Evolutionary conservation across 176 grass and related monocot species (phyloP).

Genomic region (Carex parvula): DNA sequence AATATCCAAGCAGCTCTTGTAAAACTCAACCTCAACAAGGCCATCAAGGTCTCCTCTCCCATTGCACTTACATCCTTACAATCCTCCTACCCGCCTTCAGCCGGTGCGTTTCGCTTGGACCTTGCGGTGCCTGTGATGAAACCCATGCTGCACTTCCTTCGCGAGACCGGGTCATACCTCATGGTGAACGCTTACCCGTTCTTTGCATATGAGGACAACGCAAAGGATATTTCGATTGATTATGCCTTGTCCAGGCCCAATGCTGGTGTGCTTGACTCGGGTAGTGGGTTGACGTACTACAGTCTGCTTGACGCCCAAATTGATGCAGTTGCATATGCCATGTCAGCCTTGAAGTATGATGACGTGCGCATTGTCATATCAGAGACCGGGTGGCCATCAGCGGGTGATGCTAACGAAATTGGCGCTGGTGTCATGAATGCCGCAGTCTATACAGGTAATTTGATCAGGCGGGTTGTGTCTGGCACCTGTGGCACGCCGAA

Average conservation of each 20-base stretch:
- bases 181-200: conserved; percentile 95
- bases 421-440: conserved; percentile 55
- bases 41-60: conserved; percentile 81
- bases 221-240: conserved; percentile 61
- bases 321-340: conserved; percentile 76
- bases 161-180: conserved; percentile 45
- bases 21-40: conserved; percentile 34
- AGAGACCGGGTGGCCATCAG: conserved; percentile 94
- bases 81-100: conserved; percentile 63
- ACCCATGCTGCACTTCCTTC: conserved; percentile 69
- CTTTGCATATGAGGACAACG: conserved; percentile 80
- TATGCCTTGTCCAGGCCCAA: conserved; percentile 93
- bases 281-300: conserved; percentile 63
- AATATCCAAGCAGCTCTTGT: conserved; percentile 21
- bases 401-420: conserved; percentile 54
- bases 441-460: conserved; percentile 70
- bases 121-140: conserved; percentile 61
- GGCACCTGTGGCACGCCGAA: conserved; percentile 62
- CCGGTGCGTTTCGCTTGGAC: conserved; percentile 51
- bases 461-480: conserved; percentile 64
- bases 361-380: conserved; percentile 63
- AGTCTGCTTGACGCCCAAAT: conserved; percentile 92
- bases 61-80: conserved; percentile 70
- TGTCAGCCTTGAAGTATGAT: conserved; percentile 44
- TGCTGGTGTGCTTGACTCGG: conserved; percentile 50